Evolutionary conservation across 768 basidiomycete species (phyloP), one percentile per base, ranked within the genome.

Genomic region (Tricholoma sp.): DNA sequence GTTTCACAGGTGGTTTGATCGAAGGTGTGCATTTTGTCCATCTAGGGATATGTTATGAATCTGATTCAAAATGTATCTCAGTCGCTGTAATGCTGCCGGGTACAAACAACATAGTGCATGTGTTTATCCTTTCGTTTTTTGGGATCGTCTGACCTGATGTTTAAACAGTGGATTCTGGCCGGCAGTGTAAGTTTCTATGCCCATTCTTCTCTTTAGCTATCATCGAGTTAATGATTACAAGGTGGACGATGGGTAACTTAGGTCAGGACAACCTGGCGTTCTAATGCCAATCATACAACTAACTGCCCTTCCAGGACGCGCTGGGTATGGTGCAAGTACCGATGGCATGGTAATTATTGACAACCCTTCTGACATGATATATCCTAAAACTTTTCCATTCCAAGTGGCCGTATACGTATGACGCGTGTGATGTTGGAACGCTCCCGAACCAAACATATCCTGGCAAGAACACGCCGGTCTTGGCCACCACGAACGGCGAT

Each of bases 341-440:
- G 86, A 88, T 58, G 86, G 85, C 49, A 68, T 83, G 77, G 86
- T 86, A 70, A n/a, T 79, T 18, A 10, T 11, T 11, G 45, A 50
- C 42, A 9, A 24, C 29, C 4, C 5, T 12, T 10, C 6, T 18
- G 10, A 4, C 1, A 15, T 2, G 42, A 15, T 36, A 24, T 28
- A 31, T 32, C 1, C 29, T 49, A 10, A n/a, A n/a, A 49, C 15
- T 17, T 31, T 9, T n/a, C 8, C 12, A n/a, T 28, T 47, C 41
- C 0, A 62, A 63, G 83, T 87, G 85, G 85, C 86, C 86, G 6
- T 88, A 86, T 64, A 77, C 80, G 11, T 88, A 87, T 61, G 84
- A 88, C 53, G 67, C 82, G 2, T 92, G 91, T 66, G 91, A 93
- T 66, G 80, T 90, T 11, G 91, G 91, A 3, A 93, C 91, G 1